Conservation (phyloP, 2,329 filamentous ascomycete genomes). For the Stemphylium beticola region DNA sequence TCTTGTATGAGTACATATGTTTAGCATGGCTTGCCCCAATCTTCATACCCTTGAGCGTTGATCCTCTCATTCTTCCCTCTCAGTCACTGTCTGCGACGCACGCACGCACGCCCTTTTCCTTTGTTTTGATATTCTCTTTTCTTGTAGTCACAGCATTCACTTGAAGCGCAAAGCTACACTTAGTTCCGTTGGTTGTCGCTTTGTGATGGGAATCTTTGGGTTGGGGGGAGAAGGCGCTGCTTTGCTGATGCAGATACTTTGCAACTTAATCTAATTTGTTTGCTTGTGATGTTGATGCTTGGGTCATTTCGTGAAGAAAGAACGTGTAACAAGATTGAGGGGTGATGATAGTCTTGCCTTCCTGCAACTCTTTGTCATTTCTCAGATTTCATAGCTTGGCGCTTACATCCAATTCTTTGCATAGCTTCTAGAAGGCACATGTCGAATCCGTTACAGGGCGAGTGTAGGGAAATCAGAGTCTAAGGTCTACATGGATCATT, state of each 20-base stretch:
- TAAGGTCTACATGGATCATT: too few species aligned
- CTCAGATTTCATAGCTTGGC: too few species aligned
- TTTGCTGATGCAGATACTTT: constrained; percentile 1
- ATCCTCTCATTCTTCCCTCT: constrained; percentile 7
- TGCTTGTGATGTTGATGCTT: not conserved
- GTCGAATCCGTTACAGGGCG: too few species aligned
- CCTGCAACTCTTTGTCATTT: too few species aligned
- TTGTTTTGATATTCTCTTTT: not conserved
- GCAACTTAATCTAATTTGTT: constrained; percentile 12
- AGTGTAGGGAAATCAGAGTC: too few species aligned
- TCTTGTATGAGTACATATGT: constrained; percentile 43
- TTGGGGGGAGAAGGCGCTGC: not conserved
- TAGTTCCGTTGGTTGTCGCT: not conserved
- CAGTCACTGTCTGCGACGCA: not conserved
- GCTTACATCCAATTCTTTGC: too few species aligned
- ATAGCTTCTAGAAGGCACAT: too few species aligned
- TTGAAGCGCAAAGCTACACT: constrained; percentile 9
- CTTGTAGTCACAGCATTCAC: constrained; percentile 16
- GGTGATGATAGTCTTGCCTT: too few species aligned
- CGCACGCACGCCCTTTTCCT: not conserved
- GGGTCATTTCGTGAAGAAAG: too few species aligned
- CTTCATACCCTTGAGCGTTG: constrained; percentile 33
- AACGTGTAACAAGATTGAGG: too few species aligned
- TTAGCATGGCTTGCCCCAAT: constrained; percentile 32
- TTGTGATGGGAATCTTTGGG: not conserved